phyloP scores from a whole-genome alignment of 805 yeast species.

The Saccharomycopsis schoenii region DNA sequence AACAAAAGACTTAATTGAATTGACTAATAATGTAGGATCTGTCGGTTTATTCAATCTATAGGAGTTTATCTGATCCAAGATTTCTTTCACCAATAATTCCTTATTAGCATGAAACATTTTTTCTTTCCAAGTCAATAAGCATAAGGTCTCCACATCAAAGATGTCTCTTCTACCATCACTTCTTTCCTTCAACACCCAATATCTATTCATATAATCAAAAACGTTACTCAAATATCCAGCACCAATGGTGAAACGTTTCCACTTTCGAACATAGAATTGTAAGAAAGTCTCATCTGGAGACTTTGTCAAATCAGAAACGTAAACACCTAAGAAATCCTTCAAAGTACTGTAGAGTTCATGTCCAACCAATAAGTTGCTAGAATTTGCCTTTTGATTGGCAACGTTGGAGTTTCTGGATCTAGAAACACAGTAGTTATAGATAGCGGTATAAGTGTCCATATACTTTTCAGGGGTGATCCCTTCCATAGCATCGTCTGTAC shows the following conservation, averaged over 20 bases:
- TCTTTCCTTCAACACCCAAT: slow-evolving; percentile 95
- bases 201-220: slow-evolving; percentile 89
- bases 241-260: slow-evolving; percentile 86
- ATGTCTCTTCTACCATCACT: slow-evolving; percentile 86
- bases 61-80: slow-evolving; percentile 61
- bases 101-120: slow-evolving; percentile 65
- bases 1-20: slow-evolving; percentile 80
- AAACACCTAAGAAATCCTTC: slow-evolving; percentile 52
- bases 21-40: slow-evolving; percentile 53
- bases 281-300: slow-evolving; percentile 58
- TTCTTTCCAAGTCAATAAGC: slow-evolving; percentile 81
- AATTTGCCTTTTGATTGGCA: not conserved
- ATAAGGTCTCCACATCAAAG: slow-evolving; percentile 83
- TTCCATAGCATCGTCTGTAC: slow-evolving; percentile 46
- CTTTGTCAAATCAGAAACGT: slow-evolving; percentile 41
- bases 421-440: slow-evolving; percentile 85
- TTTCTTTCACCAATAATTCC: slow-evolving; percentile 51
- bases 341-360: slow-evolving; percentile 77
- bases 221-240: slow-evolving; percentile 88
- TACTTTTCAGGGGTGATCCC: slow-evolving; percentile 63
- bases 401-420: slow-evolving; percentile 14
- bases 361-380: slow-evolving; percentile 49
- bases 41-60: slow-evolving; percentile 76
- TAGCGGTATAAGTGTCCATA: slow-evolving; percentile 85
- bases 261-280: slow-evolving; percentile 74